Conservation (phyloP, 1,284 basidiomycete genomes). For the Cutaneotrichosporon cavernicola region DNA sequence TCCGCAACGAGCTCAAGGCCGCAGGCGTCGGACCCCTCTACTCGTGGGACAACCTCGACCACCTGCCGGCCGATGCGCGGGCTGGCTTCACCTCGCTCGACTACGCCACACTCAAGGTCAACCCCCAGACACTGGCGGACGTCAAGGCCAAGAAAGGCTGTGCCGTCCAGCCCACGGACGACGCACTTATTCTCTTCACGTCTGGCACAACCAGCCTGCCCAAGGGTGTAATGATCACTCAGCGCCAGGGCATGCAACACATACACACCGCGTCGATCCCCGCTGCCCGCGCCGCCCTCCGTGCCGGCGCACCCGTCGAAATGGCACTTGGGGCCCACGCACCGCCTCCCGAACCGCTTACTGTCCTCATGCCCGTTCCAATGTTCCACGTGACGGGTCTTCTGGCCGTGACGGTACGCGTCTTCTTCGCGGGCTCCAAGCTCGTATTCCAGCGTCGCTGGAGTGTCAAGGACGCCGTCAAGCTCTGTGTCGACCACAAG, state of each 20-base stretch:
- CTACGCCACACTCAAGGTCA: conserved; percentile 3
- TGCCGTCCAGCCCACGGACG: conserved; percentile 33
- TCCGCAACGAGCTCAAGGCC: neutral
- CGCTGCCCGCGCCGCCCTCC: conserved; percentile 33
- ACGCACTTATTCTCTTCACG: conserved; percentile 48
- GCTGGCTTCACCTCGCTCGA: conserved; percentile 6
- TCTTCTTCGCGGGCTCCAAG: conserved; percentile 31
- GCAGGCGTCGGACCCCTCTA: conserved; percentile 16
- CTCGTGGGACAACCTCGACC: conserved; percentile 16
- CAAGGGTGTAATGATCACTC: conserved; percentile 25
- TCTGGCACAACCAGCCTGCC: conserved; percentile 25
- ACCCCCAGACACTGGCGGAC: conserved; percentile 14
- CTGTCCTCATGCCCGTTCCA: conserved; percentile 39
- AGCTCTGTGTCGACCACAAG: conserved; percentile 32
- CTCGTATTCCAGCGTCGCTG: conserved; percentile 44
- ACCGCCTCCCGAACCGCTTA: neutral
- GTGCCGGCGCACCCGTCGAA: conserved; percentile 31
- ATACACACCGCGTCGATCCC: conserved; percentile 14
- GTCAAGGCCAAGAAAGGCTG: conserved; percentile 15
- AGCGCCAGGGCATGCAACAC: conserved; percentile 20
- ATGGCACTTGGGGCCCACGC: conserved; percentile 12
- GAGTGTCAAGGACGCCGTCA: conserved; percentile 37
- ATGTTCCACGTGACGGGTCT: conserved; percentile 51
- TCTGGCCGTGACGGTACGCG: conserved; percentile 40
- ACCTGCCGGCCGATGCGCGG: neutral